phyloP scores from a whole-genome alignment of 805 yeast species.

The Schizosaccharomyces pombe region ASM294v3 CU329670.1:4732501-4733000 shows the following conservation, averaged over 20 bases:
- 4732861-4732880: slow-evolving; percentile 45
- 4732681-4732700: slow-evolving; percentile 39
- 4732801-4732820: slow-evolving; percentile 20
- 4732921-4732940: slow-evolving; percentile 34
- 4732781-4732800: slow-evolving; percentile 44
- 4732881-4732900: slow-evolving; percentile 42
- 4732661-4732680: slow-evolving; percentile 6
- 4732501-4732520: slow-evolving; percentile 3
- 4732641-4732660: slow-evolving; percentile 9
- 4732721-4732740: slow-evolving; percentile 50
- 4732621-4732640: slow-evolving; percentile 12
- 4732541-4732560: slow-evolving; percentile 23
- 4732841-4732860: slow-evolving; percentile 32
- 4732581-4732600: slow-evolving; percentile 40
- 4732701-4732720: slow-evolving; percentile 15
- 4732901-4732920: slow-evolving; percentile 49
- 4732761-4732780: slow-evolving; percentile 43
- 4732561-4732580: slow-evolving; percentile 38
- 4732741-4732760: slow-evolving; percentile 70
- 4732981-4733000: slow-evolving; percentile 40
- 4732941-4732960: slow-evolving; percentile 44
- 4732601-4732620: slow-evolving; percentile 30
- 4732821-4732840: slow-evolving; percentile 36
- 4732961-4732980: slow-evolving; percentile 43
- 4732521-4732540: slow-evolving; percentile 20